Evolutionary conservation across 2,329 filamentous ascomycete species (phyloP), one percentile per base, ranked within the genome.

Genomic region (Fusarium liriodendri): DNA sequence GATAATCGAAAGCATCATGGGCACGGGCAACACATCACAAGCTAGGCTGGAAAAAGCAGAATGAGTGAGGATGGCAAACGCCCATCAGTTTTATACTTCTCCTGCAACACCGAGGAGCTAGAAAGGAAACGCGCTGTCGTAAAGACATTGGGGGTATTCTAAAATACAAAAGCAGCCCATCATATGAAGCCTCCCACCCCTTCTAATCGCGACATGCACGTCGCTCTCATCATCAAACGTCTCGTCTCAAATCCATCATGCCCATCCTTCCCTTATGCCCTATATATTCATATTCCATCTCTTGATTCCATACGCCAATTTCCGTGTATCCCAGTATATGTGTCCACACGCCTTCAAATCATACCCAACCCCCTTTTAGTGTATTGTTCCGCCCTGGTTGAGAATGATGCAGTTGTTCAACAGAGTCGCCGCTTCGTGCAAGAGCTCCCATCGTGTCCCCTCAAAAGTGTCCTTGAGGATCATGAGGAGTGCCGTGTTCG

Each of bases 361-460:
- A 38, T 11, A 54, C 50, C 50, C 27, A 54, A 25, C 25, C 13
- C 38, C 27, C 29, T 32, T 66, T 76, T 60, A 81, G n/a, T 70
- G 55, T 55, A 82, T 71, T 18, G 71, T 77, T 18, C 76, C 80
- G 10, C 80, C 81, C 16, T 79, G 73, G 37, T 82, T 83, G 9
- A 83, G 78, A n/a, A 79, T 73, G 73, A 97, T 94, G 81, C 95
- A 98, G 80, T 95, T 97, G 64, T 88, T 91, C 79, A 98, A 82
- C 70, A 98, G 84, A 25, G 90, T 92, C 35, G 93, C 93, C 38
- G 95, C 96, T 83, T 98, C 97, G 66, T 97, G 92, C 72, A 98
- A 85, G 64, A 98, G 84, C 85, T 98, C 95, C 96, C 96, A 98
- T 58, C 95, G 89, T 35, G 95, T 95, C 77, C 92, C 92, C 74